A percentile compares a stretch with the other conserved stretches of the same genome.
Evolutionary conservation across 2,329 filamentous ascomycete genomes (phyloP).

Genomic region (Fusarium coffeatum): DNA sequence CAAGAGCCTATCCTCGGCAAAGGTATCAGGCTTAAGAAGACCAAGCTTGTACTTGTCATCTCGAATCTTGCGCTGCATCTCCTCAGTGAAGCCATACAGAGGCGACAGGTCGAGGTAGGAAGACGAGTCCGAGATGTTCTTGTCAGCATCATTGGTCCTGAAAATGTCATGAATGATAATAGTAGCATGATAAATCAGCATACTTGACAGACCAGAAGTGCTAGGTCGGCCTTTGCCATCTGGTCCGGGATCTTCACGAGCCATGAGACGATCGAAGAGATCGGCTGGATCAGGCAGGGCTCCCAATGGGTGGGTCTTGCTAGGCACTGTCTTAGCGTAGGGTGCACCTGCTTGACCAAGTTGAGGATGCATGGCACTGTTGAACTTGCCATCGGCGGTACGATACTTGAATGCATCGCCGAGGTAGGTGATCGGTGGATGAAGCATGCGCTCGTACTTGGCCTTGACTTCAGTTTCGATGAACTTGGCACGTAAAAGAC

Average conservation of each 20-base stretch:
- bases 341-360: conserved; percentile 48
- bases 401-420: conserved; percentile 44
- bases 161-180: conserved; percentile 66
- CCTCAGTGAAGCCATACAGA: conserved; percentile 54
- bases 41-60: conserved; percentile 51
- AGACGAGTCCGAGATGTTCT: conserved; percentile 51
- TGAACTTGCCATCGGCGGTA: conserved; percentile 47
- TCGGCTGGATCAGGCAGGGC: conserved; percentile 47
- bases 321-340: conserved; percentile 48
- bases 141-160: conserved; percentile 50
- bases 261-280: conserved; percentile 50
- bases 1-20: conserved; percentile 72
- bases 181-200: conserved; percentile 62
- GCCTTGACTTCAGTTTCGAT: conserved; percentile 6
- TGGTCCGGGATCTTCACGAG: conserved; percentile 28
- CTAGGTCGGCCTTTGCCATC: conserved; percentile 47
- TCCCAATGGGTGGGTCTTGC: conserved; percentile 39
- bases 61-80: conserved; percentile 51
- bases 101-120: conserved; percentile 61
- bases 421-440: conserved; percentile 35
- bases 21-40: conserved; percentile 66
- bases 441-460: conserved; percentile 10
- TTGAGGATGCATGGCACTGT: conserved; percentile 45
- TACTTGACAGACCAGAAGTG: conserved; percentile 56
- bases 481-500: conserved; percentile 3